These are phyloP conservation scores for Filobasidium uniguttulatum DNA, from an alignment of 1,284 basidiomycete species.

Conservation along the genomic window DNA sequence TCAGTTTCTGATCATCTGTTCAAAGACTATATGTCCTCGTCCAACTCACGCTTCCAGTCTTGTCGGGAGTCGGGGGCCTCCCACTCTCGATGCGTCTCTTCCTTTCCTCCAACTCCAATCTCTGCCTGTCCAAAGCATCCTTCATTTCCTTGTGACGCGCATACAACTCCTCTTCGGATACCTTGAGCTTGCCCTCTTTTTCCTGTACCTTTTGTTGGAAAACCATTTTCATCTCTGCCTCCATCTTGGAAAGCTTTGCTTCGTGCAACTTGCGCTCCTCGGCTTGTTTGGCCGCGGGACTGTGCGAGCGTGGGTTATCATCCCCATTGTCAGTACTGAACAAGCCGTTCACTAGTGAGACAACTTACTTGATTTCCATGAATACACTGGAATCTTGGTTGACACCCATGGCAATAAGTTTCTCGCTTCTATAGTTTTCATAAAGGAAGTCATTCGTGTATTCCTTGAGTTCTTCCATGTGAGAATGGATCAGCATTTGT, in stretches of 20 bases:
- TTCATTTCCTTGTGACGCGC: constrained; percentile 98
- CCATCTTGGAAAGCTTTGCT: constrained; percentile 94
- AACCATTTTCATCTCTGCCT: constrained; percentile 98
- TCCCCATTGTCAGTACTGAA: constrained; percentile 2
- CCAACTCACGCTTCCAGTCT: constrained; percentile 38
- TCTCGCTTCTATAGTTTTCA: constrained; percentile 92
- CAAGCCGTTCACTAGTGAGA: neutral
- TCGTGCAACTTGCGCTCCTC: constrained; percentile 88
- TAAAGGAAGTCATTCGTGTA: constrained; percentile 86
- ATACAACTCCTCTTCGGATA: constrained; percentile 94
- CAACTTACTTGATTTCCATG: constrained; percentile 87
- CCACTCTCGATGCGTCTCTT: constrained; percentile 91
- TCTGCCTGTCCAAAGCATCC: constrained; percentile 93
- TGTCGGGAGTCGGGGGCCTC: constrained; percentile 86
- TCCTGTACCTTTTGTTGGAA: constrained; percentile 99
- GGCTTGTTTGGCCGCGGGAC: constrained; percentile 84
- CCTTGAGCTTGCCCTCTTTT: constrained; percentile 94
- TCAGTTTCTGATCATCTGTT: neutral
- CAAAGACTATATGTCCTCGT: no score
- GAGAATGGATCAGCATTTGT: constrained; percentile 93
- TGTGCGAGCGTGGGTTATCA: constrained; percentile 33
- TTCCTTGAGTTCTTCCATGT: constrained; percentile 95
- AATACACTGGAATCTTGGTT: constrained; percentile 91
- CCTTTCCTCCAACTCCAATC: constrained; percentile 90
- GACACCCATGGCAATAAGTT: constrained; percentile 87